Evolutionary conservation across 2,329 filamentous ascomycete species (phyloP), one percentile per base, ranked within the genome.

Genomic region (Colletotrichum endophyticum): DNA sequence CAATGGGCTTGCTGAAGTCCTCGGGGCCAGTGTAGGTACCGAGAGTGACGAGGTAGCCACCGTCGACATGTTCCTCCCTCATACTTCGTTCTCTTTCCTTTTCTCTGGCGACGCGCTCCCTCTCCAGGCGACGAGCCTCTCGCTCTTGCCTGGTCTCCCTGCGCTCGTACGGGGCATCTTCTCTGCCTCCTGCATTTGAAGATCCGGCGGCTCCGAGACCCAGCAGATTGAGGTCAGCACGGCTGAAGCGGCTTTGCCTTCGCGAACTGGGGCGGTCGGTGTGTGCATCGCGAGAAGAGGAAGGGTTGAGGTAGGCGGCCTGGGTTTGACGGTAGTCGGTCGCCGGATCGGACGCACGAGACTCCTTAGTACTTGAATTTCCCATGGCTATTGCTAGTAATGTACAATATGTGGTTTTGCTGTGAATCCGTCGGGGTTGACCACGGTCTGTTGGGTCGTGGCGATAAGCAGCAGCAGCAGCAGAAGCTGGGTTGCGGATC

Each of bases 61-160:
- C 97, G 84, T 99, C 97, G 5, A 99, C 94, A 84, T 96, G 92
- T 83, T 99, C 97, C 81, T 98, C 96, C 78, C 90, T 93, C 87
- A 99, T 92, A 82, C 97, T 99, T 79, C 94, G 91, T 84, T 98
- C 96, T 64, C 97, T 92, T 84, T 99, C 97, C 84, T 95, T 95
- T 59, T 94, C 86, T 74, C 97, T 90, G 49, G 91, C 89, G 19
- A 91, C 88, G 62, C 95, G 92, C 84, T 99, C 96, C 81, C 93
- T 94, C 84, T 98, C 96, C 72, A 95, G 87, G 78, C 94, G 94
- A 78, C 96, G 91, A 25, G 95, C 95, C 84, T 99, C 97, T 57
- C 95, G 92, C 86, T 99, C 97, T 80, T 96, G 95, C 82, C 94
- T 96, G 9, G 96, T 98, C 86, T 99, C 96, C 75, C 95, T 92